Conservation (phyloP, 805 yeast species). For the Debaryomyces tyrocola region DNA sequence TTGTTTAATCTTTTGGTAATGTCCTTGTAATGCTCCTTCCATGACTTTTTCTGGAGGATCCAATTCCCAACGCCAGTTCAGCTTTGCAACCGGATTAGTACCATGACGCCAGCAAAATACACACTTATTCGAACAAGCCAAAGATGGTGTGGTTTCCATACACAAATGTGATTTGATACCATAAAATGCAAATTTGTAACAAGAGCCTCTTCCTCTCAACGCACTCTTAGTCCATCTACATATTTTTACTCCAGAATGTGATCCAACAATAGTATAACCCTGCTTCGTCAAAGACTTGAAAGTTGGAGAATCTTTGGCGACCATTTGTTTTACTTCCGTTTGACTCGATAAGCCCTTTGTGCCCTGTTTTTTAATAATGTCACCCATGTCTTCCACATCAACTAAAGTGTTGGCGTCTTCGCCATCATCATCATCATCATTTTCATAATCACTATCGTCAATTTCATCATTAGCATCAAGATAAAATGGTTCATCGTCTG, state of each 20-base stretch:
- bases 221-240: constrained; percentile 98
- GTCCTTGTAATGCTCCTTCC: constrained; percentile 85
- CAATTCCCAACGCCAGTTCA: constrained; percentile 91
- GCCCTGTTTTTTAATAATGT: constrained; percentile 44
- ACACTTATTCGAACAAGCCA: constrained; percentile 93
- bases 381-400: constrained; percentile 89
- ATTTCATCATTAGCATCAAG: constrained; percentile 60
- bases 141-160: constrained; percentile 93
- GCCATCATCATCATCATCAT: constrained; percentile 38
- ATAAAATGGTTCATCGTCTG: constrained; percentile 69
- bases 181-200: constrained; percentile 89
- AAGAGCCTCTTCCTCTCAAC: constrained; percentile 88
- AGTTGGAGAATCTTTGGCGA: constrained; percentile 85
- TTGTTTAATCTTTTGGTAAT: constrained; percentile 87
- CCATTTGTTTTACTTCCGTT: constrained; percentile 68
- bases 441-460: constrained; percentile 50
- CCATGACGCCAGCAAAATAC: constrained; percentile 98
- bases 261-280: constrained; percentile 90
- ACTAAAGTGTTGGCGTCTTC: constrained; percentile 50
- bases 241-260: constrained; percentile 92
- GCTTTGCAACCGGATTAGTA: constrained; percentile 92
- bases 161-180: constrained; percentile 89
- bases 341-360: constrained; percentile 10
- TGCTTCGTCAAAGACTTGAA: constrained; percentile 85
- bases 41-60: constrained; percentile 84